phyloP scores from a whole-genome alignment of 768 basidiomycete species.

The Rhizopogon vinicolor region DNA sequence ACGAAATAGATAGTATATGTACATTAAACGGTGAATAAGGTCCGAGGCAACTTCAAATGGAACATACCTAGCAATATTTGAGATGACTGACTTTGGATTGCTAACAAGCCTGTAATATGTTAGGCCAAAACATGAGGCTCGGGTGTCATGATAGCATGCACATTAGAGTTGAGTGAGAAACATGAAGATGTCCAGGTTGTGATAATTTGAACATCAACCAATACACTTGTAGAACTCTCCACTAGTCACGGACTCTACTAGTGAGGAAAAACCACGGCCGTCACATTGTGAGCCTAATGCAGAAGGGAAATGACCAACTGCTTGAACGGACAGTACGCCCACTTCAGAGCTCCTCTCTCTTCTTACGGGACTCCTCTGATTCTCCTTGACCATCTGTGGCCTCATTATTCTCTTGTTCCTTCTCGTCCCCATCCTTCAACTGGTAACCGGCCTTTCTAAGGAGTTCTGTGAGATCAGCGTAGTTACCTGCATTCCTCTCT shows the following conservation, averaged over 20 bases:
- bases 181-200: neutral
- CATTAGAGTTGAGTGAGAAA: neutral
- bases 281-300: slow-evolving; percentile 3
- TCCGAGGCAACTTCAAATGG: neutral
- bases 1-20: neutral
- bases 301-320: neutral
- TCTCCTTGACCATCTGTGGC: slow-evolving; percentile 23
- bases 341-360: slow-evolving; percentile 29
- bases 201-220: neutral
- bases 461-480: slow-evolving; percentile 42
- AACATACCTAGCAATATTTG: neutral
- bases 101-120: neutral
- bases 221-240: neutral
- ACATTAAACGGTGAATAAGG: neutral
- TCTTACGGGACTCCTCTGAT: slow-evolving; percentile 25
- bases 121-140: neutral
- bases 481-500: slow-evolving; percentile 33
- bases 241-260: neutral
- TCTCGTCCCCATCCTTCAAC: slow-evolving; percentile 32
- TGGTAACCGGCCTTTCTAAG: slow-evolving; percentile 47
- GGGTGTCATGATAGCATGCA: neutral
- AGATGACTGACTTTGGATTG: neutral
- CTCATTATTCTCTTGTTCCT: slow-evolving; percentile 18
- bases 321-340: slow-evolving; percentile 6
- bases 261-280: slow-evolving; percentile 6